Conservation (phyloP, 2,329 filamentous ascomycete species). For the Madurella mycetomatis region DNA sequence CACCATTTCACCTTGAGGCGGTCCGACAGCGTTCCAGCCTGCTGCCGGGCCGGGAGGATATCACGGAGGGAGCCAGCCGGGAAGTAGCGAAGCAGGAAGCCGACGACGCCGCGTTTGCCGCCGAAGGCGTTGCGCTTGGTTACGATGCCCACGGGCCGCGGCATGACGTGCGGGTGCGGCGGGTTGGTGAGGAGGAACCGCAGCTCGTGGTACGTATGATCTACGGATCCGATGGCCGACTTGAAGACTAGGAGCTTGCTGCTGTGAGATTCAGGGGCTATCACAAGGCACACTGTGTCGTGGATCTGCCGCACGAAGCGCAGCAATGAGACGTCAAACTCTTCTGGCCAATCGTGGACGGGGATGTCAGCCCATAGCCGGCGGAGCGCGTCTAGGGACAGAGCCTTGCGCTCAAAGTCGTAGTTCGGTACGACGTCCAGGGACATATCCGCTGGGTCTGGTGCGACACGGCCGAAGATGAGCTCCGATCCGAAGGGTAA, state of each 20-base stretch:
- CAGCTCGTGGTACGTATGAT: constrained; percentile 22
- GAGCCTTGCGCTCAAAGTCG: neutral
- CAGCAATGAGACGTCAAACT: neutral
- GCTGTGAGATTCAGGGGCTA: neutral
- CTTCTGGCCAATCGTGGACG: neutral
- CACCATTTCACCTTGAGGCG: neutral
- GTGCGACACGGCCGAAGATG: neutral
- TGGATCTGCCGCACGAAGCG: neutral
- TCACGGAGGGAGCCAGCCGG: neutral
- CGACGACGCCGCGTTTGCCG: neutral
- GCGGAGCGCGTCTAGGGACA: neutral
- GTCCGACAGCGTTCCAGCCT: neutral
- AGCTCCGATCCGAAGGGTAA: neutral
- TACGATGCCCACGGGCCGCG: neutral
- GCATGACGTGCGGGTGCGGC: constrained; percentile 25
- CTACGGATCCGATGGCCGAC: neutral
- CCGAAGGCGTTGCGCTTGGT: constrained; percentile 1
- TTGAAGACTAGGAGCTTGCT: neutral
- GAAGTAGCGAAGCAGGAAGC: neutral
- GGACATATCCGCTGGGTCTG: neutral
- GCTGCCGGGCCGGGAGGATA: neutral
- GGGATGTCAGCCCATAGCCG: neutral
- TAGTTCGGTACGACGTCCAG: neutral
- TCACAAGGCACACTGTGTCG: neutral
- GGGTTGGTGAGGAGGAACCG: constrained; percentile 24